A percentile compares a stretch with the other conserved stretches of the same genome.
These are phyloP conservation scores for Picea sitchensis DNA, from an alignment of 75 land plant species.

Conservation along the genomic window DNA sequence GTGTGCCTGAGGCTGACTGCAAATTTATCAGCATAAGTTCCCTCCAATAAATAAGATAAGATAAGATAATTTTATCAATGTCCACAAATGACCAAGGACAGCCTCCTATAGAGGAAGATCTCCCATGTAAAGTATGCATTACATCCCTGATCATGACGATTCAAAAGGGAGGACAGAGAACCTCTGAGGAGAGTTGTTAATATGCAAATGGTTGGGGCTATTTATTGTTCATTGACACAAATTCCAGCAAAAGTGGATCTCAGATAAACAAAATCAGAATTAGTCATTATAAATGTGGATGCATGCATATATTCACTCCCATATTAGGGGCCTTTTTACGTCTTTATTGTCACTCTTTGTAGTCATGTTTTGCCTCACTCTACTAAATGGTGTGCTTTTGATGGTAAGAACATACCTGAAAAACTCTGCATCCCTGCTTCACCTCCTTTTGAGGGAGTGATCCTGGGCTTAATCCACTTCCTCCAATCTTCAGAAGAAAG, in stretches of 20 bases:
- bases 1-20: too few species aligned
- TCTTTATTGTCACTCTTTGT: neutral
- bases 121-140: too few species aligned
- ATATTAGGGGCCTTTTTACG: neutral
- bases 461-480: conserved; percentile 18
- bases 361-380: neutral
- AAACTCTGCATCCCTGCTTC: conserved; percentile 63
- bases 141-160: too few species aligned
- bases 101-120: too few species aligned
- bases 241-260: neutral
- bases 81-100: too few species aligned
- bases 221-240: neutral
- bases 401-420: conserved; percentile 53
- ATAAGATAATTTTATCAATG: too few species aligned
- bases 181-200: neutral
- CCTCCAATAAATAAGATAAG: too few species aligned
- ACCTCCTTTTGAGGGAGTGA: conserved; percentile 20
- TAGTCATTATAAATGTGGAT: neutral
- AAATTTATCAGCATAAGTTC: too few species aligned
- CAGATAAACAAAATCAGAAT: neutral
- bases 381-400: neutral
- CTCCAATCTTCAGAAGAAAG: conserved; percentile 54
- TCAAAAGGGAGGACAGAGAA: too few species aligned
- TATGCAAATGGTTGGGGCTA: neutral
- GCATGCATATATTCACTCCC: neutral